These are phyloP conservation scores for Leishmania aethiopica DNA, from an alignment of 208 protist species.

Conservation along the genomic window DNA sequence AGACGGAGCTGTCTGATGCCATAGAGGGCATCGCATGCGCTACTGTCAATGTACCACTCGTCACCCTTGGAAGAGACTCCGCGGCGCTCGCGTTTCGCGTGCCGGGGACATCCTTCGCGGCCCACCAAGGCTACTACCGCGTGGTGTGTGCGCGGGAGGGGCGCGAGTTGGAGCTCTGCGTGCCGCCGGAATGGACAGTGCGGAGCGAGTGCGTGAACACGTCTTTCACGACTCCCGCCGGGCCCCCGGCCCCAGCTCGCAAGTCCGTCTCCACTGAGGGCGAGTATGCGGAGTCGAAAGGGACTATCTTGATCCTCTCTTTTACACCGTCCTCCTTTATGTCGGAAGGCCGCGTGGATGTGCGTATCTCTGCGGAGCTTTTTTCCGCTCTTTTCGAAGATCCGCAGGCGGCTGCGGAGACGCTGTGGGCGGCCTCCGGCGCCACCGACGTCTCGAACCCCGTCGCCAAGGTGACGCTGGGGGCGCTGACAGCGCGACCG, in stretches of 20 bases:
- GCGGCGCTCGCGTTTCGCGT: slow-evolving; percentile 3
- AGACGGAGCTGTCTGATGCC: not conserved
- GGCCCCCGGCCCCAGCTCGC: not conserved
- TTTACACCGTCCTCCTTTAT: slow-evolving; percentile 14
- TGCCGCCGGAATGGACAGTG: slow-evolving; percentile 23
- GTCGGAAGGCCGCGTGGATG: slow-evolving; percentile 3
- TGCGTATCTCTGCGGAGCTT: slow-evolving; percentile 10
- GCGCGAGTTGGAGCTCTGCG: slow-evolving; percentile 25
- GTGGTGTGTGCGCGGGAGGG: slow-evolving; percentile 22
- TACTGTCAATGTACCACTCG: slow-evolving; percentile 9
- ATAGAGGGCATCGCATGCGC: slow-evolving; percentile 12
- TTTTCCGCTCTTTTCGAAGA: slow-evolving; percentile 16
- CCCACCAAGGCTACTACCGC: slow-evolving; percentile 27
- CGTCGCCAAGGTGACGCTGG: slow-evolving; percentile 11
- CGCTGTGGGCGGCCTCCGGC: slow-evolving; percentile 17
- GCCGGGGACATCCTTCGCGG: slow-evolving; percentile 16
- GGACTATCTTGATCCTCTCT: slow-evolving; percentile 14
- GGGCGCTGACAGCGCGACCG: slow-evolving; percentile 10
- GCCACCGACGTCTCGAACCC: slow-evolving; percentile 4
- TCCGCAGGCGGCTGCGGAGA: slow-evolving; percentile 15
- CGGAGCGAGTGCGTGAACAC: slow-evolving; percentile 2
- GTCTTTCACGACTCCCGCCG: not conserved
- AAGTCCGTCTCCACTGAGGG: not conserved
- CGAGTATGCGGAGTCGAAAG: not conserved
- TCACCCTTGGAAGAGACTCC: not conserved